phyloP scores from a whole-genome alignment of 768 basidiomycete species.

The Tylopilus subfusipes region DNA sequence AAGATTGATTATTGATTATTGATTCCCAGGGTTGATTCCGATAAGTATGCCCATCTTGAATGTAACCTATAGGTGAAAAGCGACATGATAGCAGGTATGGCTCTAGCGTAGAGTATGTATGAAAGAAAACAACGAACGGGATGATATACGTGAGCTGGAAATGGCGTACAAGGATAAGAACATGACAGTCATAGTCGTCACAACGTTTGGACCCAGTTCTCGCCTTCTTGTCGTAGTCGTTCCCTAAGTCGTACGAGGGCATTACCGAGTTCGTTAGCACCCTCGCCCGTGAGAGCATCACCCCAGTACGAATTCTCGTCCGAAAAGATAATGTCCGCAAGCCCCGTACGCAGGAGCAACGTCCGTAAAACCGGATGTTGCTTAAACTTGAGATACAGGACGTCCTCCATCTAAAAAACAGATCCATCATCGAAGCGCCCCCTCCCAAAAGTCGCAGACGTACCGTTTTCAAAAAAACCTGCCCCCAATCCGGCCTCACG shows the following conservation, averaged over 20 bases:
- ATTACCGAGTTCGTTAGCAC: slow-evolving; percentile 62
- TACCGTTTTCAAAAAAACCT: slow-evolving; percentile 49
- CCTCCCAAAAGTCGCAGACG: slow-evolving; percentile 18
- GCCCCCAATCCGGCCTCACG: slow-evolving; percentile 56
- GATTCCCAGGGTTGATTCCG: too few species aligned
- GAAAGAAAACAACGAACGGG: background rate
- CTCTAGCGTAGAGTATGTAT: background rate
- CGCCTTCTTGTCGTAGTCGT: slow-evolving; percentile 35
- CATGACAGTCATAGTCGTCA: background rate
- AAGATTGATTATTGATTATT: too few species aligned
- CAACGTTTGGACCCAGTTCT: background rate
- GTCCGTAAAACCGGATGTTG: slow-evolving; percentile 61
- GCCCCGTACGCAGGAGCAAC: slow-evolving; percentile 53
- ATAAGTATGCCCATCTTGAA: background rate
- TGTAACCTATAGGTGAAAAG: background rate
- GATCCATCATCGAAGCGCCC: background rate
- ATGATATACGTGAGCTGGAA: background rate
- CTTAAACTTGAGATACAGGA: slow-evolving; percentile 61
- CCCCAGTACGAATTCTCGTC: slow-evolving; percentile 71
- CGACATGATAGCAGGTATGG: background rate
- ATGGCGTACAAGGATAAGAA: background rate
- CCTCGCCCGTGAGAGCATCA: slow-evolving; percentile 46
- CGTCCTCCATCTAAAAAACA: slow-evolving; percentile 54
- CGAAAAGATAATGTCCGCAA: slow-evolving; percentile 48
- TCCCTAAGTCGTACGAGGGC: slow-evolving; percentile 55